Base-by-base conservation (phyloP, 73 alveolate genomes). In the Paramecium pentaurelia region DNA sequence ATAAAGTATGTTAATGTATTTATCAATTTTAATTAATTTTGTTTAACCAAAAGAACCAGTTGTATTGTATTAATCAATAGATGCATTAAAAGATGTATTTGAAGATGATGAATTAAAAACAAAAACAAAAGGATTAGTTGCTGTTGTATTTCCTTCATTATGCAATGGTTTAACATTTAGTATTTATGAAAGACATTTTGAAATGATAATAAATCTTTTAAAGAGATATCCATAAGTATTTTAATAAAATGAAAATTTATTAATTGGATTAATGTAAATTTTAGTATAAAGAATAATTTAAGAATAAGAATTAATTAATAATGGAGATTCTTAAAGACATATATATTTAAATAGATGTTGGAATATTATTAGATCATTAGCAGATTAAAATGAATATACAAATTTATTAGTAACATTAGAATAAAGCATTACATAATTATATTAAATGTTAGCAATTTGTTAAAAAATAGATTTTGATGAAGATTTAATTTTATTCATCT, bases 401-500 rank as follows among this genome's bases (percentile, higher is more conserved):
- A 94, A 95, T 8, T 32, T 58, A 37, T 93, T 32, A 42, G 44
- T 59, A 20, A 60, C 91, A 34, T 93, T 93, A 34, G 95, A 95
- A 75, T 71, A 93, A 44, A 86, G 88, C 58, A 84, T 92, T 47
- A 94, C 92, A 8, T 92, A 92, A n/a, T 91, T 96, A 40, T 95
- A 95, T 40, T 85, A 58, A 73, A 75, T 95, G 80, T 58, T 77
- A 22, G 80, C 86, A 45, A 95, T 95, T 1, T 22, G 30, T 10
- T 28, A 58, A 3, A 49, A 77, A 49, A 87, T 96, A 32, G 97
- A 96, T 28, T 96, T 94, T 91, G 98, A 94, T 32, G 98, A 96
- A 73, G 98, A 96, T 40, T 86, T 96, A 71, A 80, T 96, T n/a
- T 86, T 93, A 16, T 86, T 86, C 12, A 54, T 96, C 7, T 93